These are phyloP conservation scores for Mallotus repandus DNA, from an alignment of 441 rosid species.

Conservation along the genomic window DNA sequence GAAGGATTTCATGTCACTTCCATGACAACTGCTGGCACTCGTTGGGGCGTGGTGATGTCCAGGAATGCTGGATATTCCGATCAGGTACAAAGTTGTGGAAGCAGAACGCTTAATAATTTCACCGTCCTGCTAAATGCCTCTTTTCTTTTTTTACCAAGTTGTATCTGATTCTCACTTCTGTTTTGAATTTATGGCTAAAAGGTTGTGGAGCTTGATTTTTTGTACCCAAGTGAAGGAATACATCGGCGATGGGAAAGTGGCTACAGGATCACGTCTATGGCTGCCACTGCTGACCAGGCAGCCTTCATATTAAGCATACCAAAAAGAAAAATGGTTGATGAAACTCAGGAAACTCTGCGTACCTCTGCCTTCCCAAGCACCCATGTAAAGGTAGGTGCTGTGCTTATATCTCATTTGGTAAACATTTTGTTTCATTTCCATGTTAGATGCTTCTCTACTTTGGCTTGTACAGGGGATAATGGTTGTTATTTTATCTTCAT, in stretches of 20 bases:
- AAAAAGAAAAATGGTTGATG: slow-evolving; percentile 66
- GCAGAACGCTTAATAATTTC: not conserved
- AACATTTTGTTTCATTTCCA: not conserved
- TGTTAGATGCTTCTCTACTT: not conserved
- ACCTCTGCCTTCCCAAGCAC: slow-evolving; percentile 92
- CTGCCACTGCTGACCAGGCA: slow-evolving; percentile 82
- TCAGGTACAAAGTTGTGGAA: slow-evolving; percentile 41
- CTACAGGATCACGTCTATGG: slow-evolving; percentile 80
- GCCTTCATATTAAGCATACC: slow-evolving; percentile 81
- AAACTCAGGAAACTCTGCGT: slow-evolving; percentile 87
- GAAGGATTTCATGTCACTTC: slow-evolving; percentile 88
- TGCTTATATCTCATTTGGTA: not conserved
- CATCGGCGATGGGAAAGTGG: slow-evolving; percentile 81
- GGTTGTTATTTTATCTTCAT: not conserved
- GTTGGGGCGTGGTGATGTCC: slow-evolving; percentile 91
- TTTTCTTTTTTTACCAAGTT: not conserved
- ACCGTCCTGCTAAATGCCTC: not conserved
- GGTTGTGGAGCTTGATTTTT: slow-evolving; percentile 94
- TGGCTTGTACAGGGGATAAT: not conserved
- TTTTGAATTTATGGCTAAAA: slow-evolving; percentile 23
- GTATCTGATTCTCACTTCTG: slow-evolving; percentile 9
- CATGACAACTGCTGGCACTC: slow-evolving; percentile 75
- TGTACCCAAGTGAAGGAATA: slow-evolving; percentile 85
- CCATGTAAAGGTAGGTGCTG: slow-evolving; percentile 69
- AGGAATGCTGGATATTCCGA: slow-evolving; percentile 76